phyloP scores from a whole-genome alignment of 2,329 filamentous ascomycete genomes.

The Podosphaera fusca region DNA sequence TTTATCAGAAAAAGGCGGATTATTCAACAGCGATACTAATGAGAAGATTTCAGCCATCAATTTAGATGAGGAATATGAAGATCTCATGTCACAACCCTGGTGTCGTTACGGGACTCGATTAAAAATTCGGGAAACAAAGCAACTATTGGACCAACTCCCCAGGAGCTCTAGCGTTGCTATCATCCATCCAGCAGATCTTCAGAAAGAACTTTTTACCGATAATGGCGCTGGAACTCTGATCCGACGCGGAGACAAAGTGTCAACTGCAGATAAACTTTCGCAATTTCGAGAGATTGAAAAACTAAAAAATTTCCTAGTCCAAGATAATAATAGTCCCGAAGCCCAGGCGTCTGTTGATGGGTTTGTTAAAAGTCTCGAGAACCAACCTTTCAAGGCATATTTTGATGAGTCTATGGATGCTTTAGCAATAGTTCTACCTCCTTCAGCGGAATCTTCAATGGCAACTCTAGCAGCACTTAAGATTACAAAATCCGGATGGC shows the following conservation, averaged over 20 bases:
- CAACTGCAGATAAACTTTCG: slow-evolving; percentile 44
- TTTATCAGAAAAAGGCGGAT: slow-evolving; percentile 88
- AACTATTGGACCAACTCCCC: slow-evolving; percentile 68
- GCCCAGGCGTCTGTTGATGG: slow-evolving; percentile 65
- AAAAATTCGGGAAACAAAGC: slow-evolving; percentile 96
- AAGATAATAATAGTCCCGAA: slow-evolving; percentile 69
- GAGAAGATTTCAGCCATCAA: slow-evolving; percentile 96
- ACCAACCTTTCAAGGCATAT: slow-evolving; percentile 72
- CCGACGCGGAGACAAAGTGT: slow-evolving; percentile 72
- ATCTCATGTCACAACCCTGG: slow-evolving; percentile 84
- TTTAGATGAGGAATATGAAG: slow-evolving; percentile 84
- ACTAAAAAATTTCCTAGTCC: slow-evolving; percentile 60
- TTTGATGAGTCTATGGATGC: slow-evolving; percentile 89
- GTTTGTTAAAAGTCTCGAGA: slow-evolving; percentile 58
- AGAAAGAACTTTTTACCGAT: slow-evolving; percentile 93
- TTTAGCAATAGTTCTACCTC: slow-evolving; percentile 66
- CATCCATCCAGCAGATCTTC: slow-evolving; percentile 84
- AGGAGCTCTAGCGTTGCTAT: slow-evolving; percentile 89
- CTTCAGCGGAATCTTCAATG: slow-evolving; percentile 38
- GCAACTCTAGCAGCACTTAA: slow-evolving; percentile 76
- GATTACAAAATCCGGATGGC: slow-evolving; percentile 84
- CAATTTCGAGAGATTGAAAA: slow-evolving; percentile 56
- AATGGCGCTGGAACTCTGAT: slow-evolving; percentile 87
- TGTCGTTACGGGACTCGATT: slow-evolving; percentile 82
- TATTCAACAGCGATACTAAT: slow-evolving; percentile 82